These are phyloP conservation scores for Plasmodium relictum DNA, from an alignment of 169 alveolate species.

Conservation along the genomic window DNA sequence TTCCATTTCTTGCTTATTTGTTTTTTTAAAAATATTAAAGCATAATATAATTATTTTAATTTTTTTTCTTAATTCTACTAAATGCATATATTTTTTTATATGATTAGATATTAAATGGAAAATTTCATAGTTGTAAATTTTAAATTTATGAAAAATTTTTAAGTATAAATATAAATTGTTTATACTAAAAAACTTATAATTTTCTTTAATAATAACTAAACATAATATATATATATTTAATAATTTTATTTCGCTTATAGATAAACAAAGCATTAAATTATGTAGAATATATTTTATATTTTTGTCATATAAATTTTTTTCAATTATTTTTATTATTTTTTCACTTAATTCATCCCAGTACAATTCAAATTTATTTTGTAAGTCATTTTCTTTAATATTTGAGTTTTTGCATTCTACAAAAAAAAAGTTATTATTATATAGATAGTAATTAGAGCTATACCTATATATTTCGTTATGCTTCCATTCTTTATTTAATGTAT, in stretches of 20 bases:
- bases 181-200: conserved; percentile 6
- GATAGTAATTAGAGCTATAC: not conserved
- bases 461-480: not conserved
- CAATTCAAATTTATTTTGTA: conserved; percentile 8
- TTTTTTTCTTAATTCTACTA: conserved; percentile 31
- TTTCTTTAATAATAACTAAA: conserved; percentile 6
- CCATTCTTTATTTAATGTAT: not conserved
- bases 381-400: not conserved
- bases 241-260: conserved; percentile 5
- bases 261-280: conserved; percentile 30
- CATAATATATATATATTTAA: conserved; percentile 32
- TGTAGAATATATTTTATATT: conserved; percentile 31
- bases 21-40: conserved; percentile 39
- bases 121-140: conserved; percentile 35
- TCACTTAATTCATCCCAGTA: conserved; percentile 19
- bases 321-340: conserved; percentile 29
- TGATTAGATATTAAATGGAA: conserved; percentile 12
- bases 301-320: conserved; percentile 21
- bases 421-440: not conserved
- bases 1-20: conserved; percentile 14
- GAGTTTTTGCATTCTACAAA: not conserved
- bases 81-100: conserved; percentile 20
- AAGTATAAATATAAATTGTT: conserved; percentile 37
- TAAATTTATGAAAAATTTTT: conserved; percentile 15
- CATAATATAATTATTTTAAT: conserved; percentile 26